Conservation (phyloP, 2,329 filamentous ascomycete genomes). For the Neobulgaria alba region DNA sequence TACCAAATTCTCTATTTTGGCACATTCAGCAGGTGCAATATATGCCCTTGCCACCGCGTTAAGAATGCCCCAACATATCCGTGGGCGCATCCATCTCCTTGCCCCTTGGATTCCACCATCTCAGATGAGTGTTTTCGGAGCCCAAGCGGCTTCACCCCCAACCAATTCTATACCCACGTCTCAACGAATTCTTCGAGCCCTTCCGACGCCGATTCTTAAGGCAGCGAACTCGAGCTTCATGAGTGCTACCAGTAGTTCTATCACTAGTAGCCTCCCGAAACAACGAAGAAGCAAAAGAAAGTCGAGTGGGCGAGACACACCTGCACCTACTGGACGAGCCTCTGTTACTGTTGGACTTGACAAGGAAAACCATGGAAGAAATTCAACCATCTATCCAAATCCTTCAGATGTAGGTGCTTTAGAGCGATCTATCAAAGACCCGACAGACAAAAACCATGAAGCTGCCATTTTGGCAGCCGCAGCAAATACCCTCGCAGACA, state of each 20-base stretch:
- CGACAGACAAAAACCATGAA: conserved; percentile 25
- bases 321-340: conserved; percentile 27
- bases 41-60: conserved; percentile 93
- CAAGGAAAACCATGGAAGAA: conserved; percentile 26
- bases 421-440: conserved; percentile 21
- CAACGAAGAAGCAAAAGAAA: conserved; percentile 53
- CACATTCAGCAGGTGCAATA: conserved; percentile 95
- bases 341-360: conserved; percentile 30
- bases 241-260: conserved; percentile 78
- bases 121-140: conserved; percentile 72
- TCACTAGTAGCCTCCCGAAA: conserved; percentile 70
- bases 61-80: conserved; percentile 91
- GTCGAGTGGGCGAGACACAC: conserved; percentile 34
- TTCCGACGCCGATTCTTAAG: conserved; percentile 85
- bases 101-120: conserved; percentile 97
- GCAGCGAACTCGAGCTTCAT: conserved; percentile 95
- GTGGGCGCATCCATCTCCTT: conserved; percentile 85
- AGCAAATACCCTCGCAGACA: conserved; percentile 55
- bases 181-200: conserved; percentile 79
- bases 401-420: conserved; percentile 21
- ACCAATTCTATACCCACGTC: conserved; percentile 83
- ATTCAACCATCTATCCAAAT: conserved; percentile 24
- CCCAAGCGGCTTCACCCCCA: conserved; percentile 65
- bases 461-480: conserved; percentile 38
- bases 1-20: conserved; percentile 90